Evolutionary conservation across 2,329 filamentous ascomycete species (phyloP), one percentile per base, ranked within the genome.

Genomic region (Aspergillus jensenii): DNA sequence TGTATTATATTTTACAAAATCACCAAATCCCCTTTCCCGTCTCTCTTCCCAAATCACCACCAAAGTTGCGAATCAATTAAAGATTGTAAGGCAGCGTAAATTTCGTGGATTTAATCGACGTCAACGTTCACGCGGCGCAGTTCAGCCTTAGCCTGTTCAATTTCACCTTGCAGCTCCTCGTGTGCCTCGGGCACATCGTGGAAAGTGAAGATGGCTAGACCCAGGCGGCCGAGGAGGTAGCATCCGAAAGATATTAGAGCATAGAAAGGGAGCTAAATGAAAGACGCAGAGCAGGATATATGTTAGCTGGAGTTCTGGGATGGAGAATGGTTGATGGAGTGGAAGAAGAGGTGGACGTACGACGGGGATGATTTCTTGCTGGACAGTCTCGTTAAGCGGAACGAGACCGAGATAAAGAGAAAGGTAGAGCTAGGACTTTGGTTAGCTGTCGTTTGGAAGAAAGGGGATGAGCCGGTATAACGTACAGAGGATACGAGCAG

Each of bases 111-210:
- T 70, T 70, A 79, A 59, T 79, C 74, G 48, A 79, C 76, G 53
- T 78, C 76, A 45, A 79, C 71, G 53, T 76, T 77, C 55, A 66
- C 69, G 59, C 67, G 64, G 60, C 77, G 74, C 67, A 80, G 64
- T 55, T 78, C 74, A 51, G 73, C 67, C 66, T 76, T 77, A 58
- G 77, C 75, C 56, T 65, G 73, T 72, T 72, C 72, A 88, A 81
- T 96, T 89, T 98, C 90, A 68, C 79, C 81, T 83, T 95, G 91
- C 68, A 99, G 81, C 78, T 97, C 93, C 73, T 88, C 86, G 78
- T 98, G 90, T 52, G 95, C 95, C 61, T 91, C 85, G 55, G 93
- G 93, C 49, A 96, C 91, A 77, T 98, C 93, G 81, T 96, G 95
- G 84, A 99, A 99, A 57, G 91, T 96, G 73, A 96, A 83, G 68